phyloP scores from a whole-genome alignment of 2,329 filamentous ascomycete species.

The Aspergillaceae sp. region DNA sequence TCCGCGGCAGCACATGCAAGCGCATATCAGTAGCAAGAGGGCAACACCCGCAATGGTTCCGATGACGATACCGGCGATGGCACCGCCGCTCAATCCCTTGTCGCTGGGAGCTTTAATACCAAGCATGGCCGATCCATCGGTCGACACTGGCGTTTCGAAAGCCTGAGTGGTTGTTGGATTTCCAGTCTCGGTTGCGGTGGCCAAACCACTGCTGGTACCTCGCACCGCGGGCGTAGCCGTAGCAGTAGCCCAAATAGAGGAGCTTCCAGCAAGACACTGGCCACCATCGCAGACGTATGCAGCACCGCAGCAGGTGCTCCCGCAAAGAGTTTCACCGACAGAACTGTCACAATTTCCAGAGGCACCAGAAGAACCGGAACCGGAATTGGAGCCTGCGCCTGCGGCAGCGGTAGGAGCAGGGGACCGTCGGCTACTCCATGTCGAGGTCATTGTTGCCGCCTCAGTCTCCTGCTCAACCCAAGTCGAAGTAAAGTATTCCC shows the following conservation, averaged over 20 bases:
- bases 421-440: constrained; percentile 39
- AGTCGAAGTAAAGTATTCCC: constrained; percentile 51
- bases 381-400: constrained; percentile 2
- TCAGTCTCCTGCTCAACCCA: constrained; percentile 46
- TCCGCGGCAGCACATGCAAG: constrained; percentile 36
- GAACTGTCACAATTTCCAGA: constrained; percentile 38
- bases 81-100: constrained; percentile 40
- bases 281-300: constrained; percentile 37
- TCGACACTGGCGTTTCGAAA: constrained; percentile 39
- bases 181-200: constrained; percentile 37
- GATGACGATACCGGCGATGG: constrained; percentile 45
- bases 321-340: constrained; percentile 37
- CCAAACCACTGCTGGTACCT: constrained; percentile 36
- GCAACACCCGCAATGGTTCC: constrained; percentile 39
- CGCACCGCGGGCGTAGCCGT: constrained; percentile 34
- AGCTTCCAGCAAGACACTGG: constrained; percentile 34
- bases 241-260: constrained; percentile 30
- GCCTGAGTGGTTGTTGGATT: constrained; percentile 35
- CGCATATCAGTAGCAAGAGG: constrained; percentile 37
- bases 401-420: constrained; percentile 11
- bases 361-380: background rate
- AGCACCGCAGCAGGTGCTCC: constrained; percentile 37
- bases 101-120: constrained; percentile 21
- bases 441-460: constrained; percentile 45
- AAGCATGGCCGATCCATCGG: constrained; percentile 31